These are phyloP conservation scores for Trichaptum fuscoviolaceum DNA, from an alignment of 768 basidiomycete species.

Conservation along the genomic window DNA sequence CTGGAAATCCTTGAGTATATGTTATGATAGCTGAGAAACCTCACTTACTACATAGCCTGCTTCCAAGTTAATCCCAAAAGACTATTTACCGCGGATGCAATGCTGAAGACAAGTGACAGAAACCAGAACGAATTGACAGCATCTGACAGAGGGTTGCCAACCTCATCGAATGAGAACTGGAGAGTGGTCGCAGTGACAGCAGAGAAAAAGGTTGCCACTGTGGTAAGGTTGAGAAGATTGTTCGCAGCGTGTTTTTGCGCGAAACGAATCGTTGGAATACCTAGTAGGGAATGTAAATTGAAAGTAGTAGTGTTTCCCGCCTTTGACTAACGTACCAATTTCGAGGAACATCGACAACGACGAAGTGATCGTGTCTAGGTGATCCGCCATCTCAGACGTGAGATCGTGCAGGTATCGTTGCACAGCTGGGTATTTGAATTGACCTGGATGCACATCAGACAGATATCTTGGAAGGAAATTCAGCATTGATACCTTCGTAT, in stretches of 20 bases:
- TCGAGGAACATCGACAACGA: constrained; percentile 72
- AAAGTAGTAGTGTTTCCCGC: constrained; percentile 9
- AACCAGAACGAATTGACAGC: constrained; percentile 74
- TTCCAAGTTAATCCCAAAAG: constrained; percentile 76
- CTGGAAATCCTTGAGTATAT: constrained; percentile 28
- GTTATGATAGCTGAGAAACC: constrained; percentile 11
- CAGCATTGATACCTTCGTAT: constrained; percentile 44
- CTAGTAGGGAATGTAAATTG: constrained; percentile 26
- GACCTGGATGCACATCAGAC: constrained; percentile 34
- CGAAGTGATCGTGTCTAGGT: constrained; percentile 61
- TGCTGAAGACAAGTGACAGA: constrained; percentile 68
- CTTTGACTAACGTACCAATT: constrained; percentile 45
- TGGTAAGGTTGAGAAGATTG: constrained; percentile 68
- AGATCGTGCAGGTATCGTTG: constrained; percentile 73
- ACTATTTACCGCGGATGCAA: constrained; percentile 72
- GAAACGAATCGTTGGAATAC: constrained; percentile 72
- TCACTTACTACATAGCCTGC: constrained; percentile 74
- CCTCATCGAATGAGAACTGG: constrained; percentile 57
- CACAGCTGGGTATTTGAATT: constrained; percentile 68
- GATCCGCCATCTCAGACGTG: constrained; percentile 69
- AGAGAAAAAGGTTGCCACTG: constrained; percentile 74
- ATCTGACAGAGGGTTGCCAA: constrained; percentile 32
- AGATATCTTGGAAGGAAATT: constrained; percentile 1
- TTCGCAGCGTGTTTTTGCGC: constrained; percentile 68
- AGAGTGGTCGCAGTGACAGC: constrained; percentile 70